Base-by-base conservation (phyloP, 1,284 basidiomycete species). In the Melampsora larici-populina region DNA sequence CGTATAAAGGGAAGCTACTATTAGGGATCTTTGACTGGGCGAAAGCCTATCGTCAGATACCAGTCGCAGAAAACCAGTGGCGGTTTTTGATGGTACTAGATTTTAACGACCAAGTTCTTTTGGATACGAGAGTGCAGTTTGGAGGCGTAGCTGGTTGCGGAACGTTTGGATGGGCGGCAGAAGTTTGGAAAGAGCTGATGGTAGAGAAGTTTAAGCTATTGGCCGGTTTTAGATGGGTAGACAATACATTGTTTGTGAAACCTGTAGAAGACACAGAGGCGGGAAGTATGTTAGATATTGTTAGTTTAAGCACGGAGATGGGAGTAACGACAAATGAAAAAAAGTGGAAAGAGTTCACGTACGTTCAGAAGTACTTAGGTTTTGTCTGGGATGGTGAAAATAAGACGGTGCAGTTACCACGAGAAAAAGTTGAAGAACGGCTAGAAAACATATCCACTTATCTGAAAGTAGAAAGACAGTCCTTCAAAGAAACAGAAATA, bases 91-190 rank as follows among this genome's bases (percentile, higher is more conserved):
- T 67, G 26, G 11, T 67, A 5, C 6, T 13, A 43, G 40, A 36
- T 67, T 67, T 67, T 43, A 21, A 67, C 65, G 40, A 26, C 8
- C 7, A 46, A 3, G 7, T 67, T 2, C 11, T 67, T 15, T 4
- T 67, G 5, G 40, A 67, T 43, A 67, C 65, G 13, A 46, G 13
- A 24, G 46, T 67, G 7, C 15, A 26, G 8, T 67, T 67, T 46
- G 40, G 65, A 43, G 65, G 65, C 4, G 67, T 70, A 7, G 48
- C 69, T 21, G 69, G 69, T 17, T 66, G 64, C 33, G n/a, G 64
- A 15, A 31, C 29, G 33, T 31, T 31, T 65, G 26, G 63, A 36
- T 8, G 26, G 18, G 48, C 21, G 21, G 48, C 48, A 49, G 48
- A 49, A 11, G 48, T 49, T 11, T 49, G 11, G 48, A 49, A 49